These are phyloP conservation scores for Rhodotorula kratochvilovae DNA, from an alignment of 768 basidiomycete genomes.

Conservation along the genomic window DNA sequence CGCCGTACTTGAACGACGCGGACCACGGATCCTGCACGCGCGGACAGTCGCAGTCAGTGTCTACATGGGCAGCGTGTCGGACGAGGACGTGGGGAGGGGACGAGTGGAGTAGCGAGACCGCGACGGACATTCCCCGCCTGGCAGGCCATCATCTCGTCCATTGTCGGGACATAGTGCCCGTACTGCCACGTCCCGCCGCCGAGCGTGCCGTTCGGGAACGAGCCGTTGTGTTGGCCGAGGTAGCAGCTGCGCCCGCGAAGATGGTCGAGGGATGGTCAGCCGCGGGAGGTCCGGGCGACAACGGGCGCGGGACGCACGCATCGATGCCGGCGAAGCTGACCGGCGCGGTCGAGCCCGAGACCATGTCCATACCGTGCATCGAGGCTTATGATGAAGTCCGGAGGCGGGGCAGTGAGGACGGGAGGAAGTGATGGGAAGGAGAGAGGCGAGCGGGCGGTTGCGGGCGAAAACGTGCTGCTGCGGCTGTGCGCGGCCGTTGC, in stretches of 20 bases:
- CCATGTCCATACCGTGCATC: background rate
- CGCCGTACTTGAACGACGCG: background rate
- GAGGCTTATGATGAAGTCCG: background rate
- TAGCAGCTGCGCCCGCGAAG: background rate
- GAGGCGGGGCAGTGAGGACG: background rate
- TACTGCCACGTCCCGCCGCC: background rate
- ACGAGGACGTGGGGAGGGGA: too few relatives aligned
- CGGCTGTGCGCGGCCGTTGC: background rate
- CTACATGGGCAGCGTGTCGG: too few relatives aligned
- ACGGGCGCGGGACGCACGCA: background rate
- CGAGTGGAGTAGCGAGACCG: background rate
- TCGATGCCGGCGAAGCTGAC: background rate
- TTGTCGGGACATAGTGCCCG: background rate
- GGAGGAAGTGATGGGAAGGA: background rate
- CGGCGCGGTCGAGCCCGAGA: too few relatives aligned
- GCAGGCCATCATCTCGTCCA: background rate
- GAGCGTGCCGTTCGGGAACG: background rate
- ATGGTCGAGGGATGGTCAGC: background rate
- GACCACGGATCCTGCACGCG: background rate
- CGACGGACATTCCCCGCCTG: background rate
- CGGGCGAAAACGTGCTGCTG: background rate
- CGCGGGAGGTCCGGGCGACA: background rate
- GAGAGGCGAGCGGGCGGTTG: background rate
- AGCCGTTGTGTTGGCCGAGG: constrained; percentile 3
- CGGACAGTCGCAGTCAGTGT: background rate